Conservation (phyloP, 345 rosid genomes). For the Rhodamnia argentea region DNA sequence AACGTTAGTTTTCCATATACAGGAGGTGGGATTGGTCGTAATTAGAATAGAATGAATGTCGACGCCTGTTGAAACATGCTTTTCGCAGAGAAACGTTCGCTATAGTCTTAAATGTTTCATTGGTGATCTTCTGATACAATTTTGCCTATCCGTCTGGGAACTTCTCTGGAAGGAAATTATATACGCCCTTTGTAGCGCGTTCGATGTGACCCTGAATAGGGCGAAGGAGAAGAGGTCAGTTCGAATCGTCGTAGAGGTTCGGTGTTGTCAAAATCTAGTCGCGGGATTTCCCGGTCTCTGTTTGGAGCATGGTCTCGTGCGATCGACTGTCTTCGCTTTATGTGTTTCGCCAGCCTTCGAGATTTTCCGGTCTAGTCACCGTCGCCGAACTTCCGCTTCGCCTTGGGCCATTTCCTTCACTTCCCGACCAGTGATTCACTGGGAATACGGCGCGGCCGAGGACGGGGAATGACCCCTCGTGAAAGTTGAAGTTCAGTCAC, state of each 20-base stretch:
- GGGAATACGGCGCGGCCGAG: neutral
- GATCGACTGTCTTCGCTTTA: neutral
- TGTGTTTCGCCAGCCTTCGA: neutral
- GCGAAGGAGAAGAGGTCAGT: neutral
- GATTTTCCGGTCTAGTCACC: neutral
- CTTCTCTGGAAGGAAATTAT: neutral
- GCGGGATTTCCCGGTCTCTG: neutral
- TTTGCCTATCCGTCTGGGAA: neutral
- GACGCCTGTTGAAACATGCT: neutral
- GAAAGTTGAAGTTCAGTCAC: neutral
- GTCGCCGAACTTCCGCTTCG: neutral
- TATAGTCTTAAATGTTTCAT: neutral
- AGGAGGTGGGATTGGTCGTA: neutral
- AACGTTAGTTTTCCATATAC: neutral
- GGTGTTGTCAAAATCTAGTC: neutral
- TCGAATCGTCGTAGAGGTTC: neutral
- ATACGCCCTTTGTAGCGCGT: neutral
- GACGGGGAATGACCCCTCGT: neutral
- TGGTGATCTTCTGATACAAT: neutral
- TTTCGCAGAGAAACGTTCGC: neutral
- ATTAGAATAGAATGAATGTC: neutral
- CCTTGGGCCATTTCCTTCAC: neutral
- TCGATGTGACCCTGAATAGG: neutral
- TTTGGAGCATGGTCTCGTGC: too few relatives aligned
- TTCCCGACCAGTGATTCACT: neutral